Base-by-base conservation (phyloP, 106 monocot species). In the Amphibolis antarctica region DNA sequence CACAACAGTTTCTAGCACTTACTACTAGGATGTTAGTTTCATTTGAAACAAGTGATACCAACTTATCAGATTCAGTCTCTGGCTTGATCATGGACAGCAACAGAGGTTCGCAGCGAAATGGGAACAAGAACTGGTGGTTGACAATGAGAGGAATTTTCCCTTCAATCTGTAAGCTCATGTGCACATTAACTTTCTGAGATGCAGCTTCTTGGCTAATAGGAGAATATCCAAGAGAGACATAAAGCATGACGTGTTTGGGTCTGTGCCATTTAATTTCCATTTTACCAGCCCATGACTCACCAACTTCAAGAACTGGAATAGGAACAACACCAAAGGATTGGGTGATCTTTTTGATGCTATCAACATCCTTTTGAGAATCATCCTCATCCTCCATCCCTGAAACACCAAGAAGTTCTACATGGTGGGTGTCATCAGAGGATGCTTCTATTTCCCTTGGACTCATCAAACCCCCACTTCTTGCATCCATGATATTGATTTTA, bases 401-500 rank as follows among this genome's bases (percentile, higher is more conserved):
- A 68, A 99, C 66, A 65, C 81, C 64, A 18, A 99, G 83, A 64
- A 99, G 80, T 60, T 99, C 98, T 10, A 99, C 98, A 72, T 90
- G 82, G 65, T 82, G 82, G 19, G 31, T 78, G 23, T 81, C 82
- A 19, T 64, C 63, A 28, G 88, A 74, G 68, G 69, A 82, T 36
- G 78, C 44, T 36, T 99, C 98, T 19, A 74, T 49, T 31, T 89
- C 94, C 67, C 82, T 73, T 43, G 89, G 89, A 76, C 86, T 94
- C 83, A 82, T 86, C 60, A 94, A 66, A 9, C 94, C 93, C 51
- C 82, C 88, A 42, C 89, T 89, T 73, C 67, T 82, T 43, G 98
- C 86, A 75, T 98, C 98, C 17, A 98, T 91, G 56, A 98, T 76
- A 77, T 98, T 98, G 49, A 98, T 91, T 73, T 98, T 98, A 60